phyloP scores from a whole-genome alignment of 176 grass and related monocot genomes.

The Triticum dicoccoides region DNA sequence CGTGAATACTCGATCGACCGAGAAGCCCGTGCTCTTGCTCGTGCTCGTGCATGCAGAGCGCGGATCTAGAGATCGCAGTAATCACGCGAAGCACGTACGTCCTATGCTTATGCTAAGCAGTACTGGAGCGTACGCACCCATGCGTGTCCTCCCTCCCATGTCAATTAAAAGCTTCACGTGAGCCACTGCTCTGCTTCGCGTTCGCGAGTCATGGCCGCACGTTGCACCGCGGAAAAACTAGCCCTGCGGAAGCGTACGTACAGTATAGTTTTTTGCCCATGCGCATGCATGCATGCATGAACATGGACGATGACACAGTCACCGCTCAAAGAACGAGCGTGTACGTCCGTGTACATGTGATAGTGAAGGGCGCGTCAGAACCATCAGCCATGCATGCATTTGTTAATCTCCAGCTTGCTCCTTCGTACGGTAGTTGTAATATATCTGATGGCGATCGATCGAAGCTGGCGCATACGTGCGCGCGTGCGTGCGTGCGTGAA shows the following conservation, averaged over 20 bases:
- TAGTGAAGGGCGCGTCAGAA: background rate
- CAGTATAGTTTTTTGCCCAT: background rate
- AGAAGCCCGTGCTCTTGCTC: background rate
- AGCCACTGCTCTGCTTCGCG: background rate
- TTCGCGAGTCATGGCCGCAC: background rate
- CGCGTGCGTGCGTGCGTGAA: no score
- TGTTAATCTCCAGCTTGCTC: background rate
- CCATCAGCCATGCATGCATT: background rate
- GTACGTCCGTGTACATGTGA: background rate
- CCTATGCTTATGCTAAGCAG: background rate
- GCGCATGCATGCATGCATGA: background rate
- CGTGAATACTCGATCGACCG: no score
- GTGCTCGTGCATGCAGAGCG: background rate
- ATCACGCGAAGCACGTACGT: background rate
- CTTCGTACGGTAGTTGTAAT: background rate
- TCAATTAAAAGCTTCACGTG: constrained; percentile 22
- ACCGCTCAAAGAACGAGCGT: background rate
- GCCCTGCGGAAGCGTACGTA: background rate
- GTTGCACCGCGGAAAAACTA: background rate
- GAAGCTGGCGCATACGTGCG: no score
- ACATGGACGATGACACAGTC: background rate
- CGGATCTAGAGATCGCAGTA: background rate
- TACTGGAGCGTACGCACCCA: background rate
- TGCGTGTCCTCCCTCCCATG: background rate
- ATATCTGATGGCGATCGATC: background rate